Evolutionary conservation across 176 grass and related monocot species (phyloP).

Genomic region (Olyra latifolia): DNA sequence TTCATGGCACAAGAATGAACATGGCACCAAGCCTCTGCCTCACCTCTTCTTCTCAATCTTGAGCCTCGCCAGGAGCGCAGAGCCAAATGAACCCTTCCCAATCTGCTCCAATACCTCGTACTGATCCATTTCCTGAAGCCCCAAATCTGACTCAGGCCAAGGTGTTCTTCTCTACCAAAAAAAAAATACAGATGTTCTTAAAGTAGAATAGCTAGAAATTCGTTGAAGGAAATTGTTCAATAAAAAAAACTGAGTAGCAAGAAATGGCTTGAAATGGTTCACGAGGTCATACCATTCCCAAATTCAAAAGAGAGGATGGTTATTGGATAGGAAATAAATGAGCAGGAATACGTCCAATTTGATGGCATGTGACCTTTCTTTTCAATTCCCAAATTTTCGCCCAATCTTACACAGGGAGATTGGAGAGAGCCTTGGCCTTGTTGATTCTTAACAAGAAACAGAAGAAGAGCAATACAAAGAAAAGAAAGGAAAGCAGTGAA

Average conservation of each 20-base stretch:
- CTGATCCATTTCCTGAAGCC: constrained; percentile 55
- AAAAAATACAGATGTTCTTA: not conserved
- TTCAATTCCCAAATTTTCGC: not conserved
- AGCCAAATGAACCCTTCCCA: constrained; percentile 91
- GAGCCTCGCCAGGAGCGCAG: constrained; percentile 82
- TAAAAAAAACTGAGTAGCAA: not conserved
- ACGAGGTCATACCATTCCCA: not conserved
- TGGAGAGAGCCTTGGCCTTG: not conserved
- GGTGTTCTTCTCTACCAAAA: constrained; percentile 26
- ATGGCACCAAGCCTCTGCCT: constrained; percentile 12
- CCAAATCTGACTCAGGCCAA: not conserved
- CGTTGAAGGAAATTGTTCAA: not conserved
- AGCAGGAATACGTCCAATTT: not conserved
- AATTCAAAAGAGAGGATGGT: not conserved
- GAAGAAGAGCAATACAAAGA: not conserved
- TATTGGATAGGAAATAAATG: not conserved
- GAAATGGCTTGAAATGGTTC: not conserved
- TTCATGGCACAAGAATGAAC: not conserved
- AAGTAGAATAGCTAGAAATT: constrained; percentile 17
- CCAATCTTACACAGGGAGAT: not conserved
- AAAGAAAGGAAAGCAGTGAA: not conserved
- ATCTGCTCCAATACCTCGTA: constrained; percentile 97
- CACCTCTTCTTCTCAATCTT: constrained; percentile 89
- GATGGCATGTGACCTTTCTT: not conserved
- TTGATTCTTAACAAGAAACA: not conserved